These are phyloP conservation scores for Saitoella complicata DNA, from an alignment of 805 yeast genomes.

Conservation along the genomic window DNA sequence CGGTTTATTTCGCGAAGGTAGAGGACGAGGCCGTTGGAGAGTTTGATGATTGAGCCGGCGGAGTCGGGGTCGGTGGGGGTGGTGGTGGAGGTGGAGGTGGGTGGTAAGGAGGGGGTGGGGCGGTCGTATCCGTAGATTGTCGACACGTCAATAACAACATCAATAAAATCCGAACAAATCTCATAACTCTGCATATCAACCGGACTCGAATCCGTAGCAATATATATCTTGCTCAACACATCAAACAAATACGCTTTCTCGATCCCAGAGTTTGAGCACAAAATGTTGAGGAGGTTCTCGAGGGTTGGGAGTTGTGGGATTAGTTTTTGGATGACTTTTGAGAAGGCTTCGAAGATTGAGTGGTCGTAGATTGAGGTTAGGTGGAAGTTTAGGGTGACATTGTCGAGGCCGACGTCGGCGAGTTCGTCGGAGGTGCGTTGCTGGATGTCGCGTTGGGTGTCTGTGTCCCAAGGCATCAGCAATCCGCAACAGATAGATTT, in stretches of 20 bases:
- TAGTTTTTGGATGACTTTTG: constrained; percentile 79
- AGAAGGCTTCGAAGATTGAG: constrained; percentile 87
- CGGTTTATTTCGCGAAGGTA: constrained; percentile 84
- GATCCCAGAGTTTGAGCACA: constrained; percentile 75
- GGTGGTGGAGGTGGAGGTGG: constrained; percentile 3
- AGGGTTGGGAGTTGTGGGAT: constrained; percentile 76
- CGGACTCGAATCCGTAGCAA: constrained; percentile 91
- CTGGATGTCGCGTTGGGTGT: constrained; percentile 92
- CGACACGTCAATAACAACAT: constrained; percentile 78
- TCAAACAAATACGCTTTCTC: constrained; percentile 91
- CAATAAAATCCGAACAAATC: constrained; percentile 93
- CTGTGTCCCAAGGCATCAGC: constrained; percentile 19
- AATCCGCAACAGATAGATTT: too few relatives aligned
- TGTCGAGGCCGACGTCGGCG: constrained; percentile 74
- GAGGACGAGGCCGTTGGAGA: constrained; percentile 70
- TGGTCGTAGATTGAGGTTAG: constrained; percentile 90
- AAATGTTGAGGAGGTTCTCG: constrained; percentile 74
- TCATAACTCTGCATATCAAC: constrained; percentile 92
- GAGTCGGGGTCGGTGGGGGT: background rate
- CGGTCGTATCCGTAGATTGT: constrained; percentile 17
- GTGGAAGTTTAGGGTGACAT: constrained; percentile 80
- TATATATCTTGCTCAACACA: constrained; percentile 79
- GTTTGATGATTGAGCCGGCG: constrained; percentile 21
- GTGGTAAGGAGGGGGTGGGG: too few relatives aligned
- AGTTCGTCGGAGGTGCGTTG: constrained; percentile 89